Conservation (phyloP, 1,139 yeast genomes). For the Protomyces macrosporus region DNA sequence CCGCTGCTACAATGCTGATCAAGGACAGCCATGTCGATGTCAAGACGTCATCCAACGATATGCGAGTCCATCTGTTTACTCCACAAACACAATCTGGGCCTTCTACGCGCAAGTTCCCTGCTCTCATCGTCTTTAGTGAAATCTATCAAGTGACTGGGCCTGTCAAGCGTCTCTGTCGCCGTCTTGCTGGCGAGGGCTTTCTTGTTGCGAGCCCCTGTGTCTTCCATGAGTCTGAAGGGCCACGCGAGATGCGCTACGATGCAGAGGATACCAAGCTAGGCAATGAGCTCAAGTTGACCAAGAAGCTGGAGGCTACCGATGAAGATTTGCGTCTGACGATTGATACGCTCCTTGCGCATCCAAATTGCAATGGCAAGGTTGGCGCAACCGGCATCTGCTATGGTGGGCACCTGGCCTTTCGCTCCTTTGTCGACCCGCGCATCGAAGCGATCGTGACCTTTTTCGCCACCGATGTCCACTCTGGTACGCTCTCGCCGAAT, state of each 20-base stretch:
- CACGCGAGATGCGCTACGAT: constrained; percentile 65
- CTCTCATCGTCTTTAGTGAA: constrained; percentile 71
- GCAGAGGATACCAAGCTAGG: constrained; percentile 71
- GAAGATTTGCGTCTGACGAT: constrained; percentile 64
- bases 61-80: constrained; percentile 61
- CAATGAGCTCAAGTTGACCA: constrained; percentile 59
- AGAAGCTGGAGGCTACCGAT: constrained; percentile 67
- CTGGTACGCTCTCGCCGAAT: constrained; percentile 59
- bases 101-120: constrained; percentile 63
- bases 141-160: constrained; percentile 72
- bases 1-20: constrained; percentile 50
- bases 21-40: constrained; percentile 64
- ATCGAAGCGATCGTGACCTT: constrained; percentile 67
- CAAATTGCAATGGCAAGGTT: constrained; percentile 64
- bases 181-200: constrained; percentile 73
- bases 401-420: constrained; percentile 76
- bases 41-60: constrained; percentile 59
- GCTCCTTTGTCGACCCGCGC: constrained; percentile 63
- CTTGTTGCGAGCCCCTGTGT: constrained; percentile 73
- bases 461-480: constrained; percentile 77
- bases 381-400: constrained; percentile 87
- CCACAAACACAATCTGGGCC: constrained; percentile 71
- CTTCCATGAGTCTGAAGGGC: constrained; percentile 65
- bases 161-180: constrained; percentile 69
- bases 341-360: constrained; percentile 54